Evolutionary conservation across 129 eudicot genomes (phyloP), one percentile per base, ranked within the genome.

Genomic region (Scalesia atractyloides): DNA sequence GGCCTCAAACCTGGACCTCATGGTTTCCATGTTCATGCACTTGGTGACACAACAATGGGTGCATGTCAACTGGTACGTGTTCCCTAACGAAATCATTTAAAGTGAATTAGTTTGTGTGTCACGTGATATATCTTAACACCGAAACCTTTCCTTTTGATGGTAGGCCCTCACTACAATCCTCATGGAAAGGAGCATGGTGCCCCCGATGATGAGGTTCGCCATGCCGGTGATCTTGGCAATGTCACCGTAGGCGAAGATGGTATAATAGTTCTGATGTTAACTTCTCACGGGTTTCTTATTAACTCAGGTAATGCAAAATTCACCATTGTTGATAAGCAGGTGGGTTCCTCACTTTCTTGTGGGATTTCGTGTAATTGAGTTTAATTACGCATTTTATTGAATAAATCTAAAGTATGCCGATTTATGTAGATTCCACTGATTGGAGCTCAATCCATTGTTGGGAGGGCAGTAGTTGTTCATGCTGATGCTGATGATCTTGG

Each of bases 161-260:
- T 22, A 93, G 98, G 98, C 34, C 98, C 98, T 68, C 98, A 93
- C 71, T 93, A 68, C 71, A 93, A 93, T 78, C 98, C 98, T 68
- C 88, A 84, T 82, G 92, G 84, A 20, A 87, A 89, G 76, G 96
- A 82, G 68, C 98, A 93, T 77, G 98, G 98, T 76, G 87, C 98
- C 60, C 98, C 98, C 26, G 92, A 85, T 64, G 98, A 93, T 39
- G 96, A 87, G 80, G 59, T 7, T 73, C 98, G 96, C 79, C 98
- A 93, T 87, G 98, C 98, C 79, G 98, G 98, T 65, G 98, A 93
- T 82, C 98, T 93, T 65, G 98, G 98, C 49, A 93, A 93, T 73
- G 77, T 93, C 52, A 86, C 87, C 41, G 98, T 83, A 37, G 92
- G 98, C 60, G 96, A 89, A 69, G 96, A 93, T 81, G 98, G 98